Base-by-base conservation (phyloP, 1,284 basidiomycete species). In the Singerocomus inundabilis region DNA sequence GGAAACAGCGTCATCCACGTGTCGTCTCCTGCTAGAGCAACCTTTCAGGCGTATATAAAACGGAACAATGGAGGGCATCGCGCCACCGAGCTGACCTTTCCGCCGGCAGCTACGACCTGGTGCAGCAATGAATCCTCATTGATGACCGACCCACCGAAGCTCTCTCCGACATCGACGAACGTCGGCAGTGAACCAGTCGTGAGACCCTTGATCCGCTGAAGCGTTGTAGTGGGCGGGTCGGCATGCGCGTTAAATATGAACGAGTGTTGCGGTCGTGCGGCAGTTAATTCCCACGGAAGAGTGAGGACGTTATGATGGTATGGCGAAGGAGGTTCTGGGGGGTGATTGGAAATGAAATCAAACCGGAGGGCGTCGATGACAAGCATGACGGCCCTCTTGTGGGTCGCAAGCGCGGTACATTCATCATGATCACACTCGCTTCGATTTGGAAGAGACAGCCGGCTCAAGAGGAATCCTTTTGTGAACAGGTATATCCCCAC, bases 141-240 rank as follows among this genome's bases (percentile, higher is more conserved):
- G 38, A 98, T 90, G 0, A 85, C 85, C 0, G 85, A 84, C 0
- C 84, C 93, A 18, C 88, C 91, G 72, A 99, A 98, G 67, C 93
- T 98, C 46, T 85, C 86, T 6, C 94, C 93, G 21, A 91, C 80
- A 63, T 99, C 96, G 43, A 99, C 82, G 62, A 99, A 99, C 0
- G 97, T 99, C 0, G 97, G 96, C 7, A 99, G 73, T 0, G 93
- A 94, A 4, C 97, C 97, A 0, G 97, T 98, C 0, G 93, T 98
- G 43, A 99, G 74, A 0, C 86, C 97, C 64, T 99, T 99, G 63
- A 99, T 86, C 2, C 97, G 81, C 69, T 99, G 97, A 42, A 99
- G 79, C 0, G 96, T 99, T 0, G 93, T 88, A 0, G 97, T 99
- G 1, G 97, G 97, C 0, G 97, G 94, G 65, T 99, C 96, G 1